These are phyloP conservation scores for Chrysoporthe austroafricana DNA, from an alignment of 2,329 filamentous ascomycete genomes.

Conservation along the genomic window DNA sequence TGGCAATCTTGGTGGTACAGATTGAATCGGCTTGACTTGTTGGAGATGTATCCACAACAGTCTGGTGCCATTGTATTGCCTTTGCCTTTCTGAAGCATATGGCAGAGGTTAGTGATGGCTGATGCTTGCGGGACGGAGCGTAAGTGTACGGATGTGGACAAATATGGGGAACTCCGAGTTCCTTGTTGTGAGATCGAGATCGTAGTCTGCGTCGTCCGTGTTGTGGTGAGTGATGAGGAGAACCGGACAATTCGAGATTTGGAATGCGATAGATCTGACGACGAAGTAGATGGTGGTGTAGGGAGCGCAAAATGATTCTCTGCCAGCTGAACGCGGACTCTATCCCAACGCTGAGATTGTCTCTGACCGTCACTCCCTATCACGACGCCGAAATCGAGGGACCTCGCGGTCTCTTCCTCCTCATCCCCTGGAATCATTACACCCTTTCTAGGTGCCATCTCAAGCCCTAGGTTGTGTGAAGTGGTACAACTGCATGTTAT, in stretches of 20 bases:
- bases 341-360: slow-evolving; percentile 8
- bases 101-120: slow-evolving; percentile 10
- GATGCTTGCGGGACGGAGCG: not conserved
- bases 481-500: slow-evolving; percentile 10
- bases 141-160: not conserved
- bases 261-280: not conserved
- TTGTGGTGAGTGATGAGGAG: slow-evolving; percentile 1
- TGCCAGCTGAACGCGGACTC: slow-evolving; percentile 4
- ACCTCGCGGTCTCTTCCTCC: not conserved
- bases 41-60: slow-evolving; percentile 14
- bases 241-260: not conserved
- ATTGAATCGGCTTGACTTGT: slow-evolving; percentile 5
- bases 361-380: slow-evolving; percentile 1
- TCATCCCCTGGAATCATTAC: slow-evolving; percentile 7
- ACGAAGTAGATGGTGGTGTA: not conserved
- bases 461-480: slow-evolving; percentile 12
- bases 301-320: not conserved
- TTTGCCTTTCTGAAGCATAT: slow-evolving; percentile 1
- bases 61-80: not conserved
- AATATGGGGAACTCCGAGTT: not conserved
- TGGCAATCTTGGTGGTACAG: slow-evolving; percentile 10
- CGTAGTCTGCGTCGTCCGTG: not conserved
- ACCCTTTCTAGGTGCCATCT: slow-evolving; percentile 5
- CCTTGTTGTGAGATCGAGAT: not conserved
- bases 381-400: not conserved